Evolutionary conservation across 768 basidiomycete species (phyloP), one percentile per base, ranked within the genome.

Genomic region (Gautieria morchelliformis): DNA sequence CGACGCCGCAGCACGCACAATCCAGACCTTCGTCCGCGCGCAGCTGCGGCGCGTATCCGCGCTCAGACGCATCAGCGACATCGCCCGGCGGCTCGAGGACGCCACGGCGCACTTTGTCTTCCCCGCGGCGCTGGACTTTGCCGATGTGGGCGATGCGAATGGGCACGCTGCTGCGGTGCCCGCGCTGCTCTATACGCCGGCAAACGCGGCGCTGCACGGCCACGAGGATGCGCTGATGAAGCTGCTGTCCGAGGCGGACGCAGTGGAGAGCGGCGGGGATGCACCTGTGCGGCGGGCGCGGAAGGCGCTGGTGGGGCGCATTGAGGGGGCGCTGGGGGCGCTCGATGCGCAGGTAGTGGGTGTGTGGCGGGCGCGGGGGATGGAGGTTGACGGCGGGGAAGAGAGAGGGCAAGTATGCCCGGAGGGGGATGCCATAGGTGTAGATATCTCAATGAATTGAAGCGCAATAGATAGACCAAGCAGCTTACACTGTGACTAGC

Each of bases 181-280:
- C 58, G 77, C 77, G 64, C 76, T 90, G 37, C 79, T 82, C 4
- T 90, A 76, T 70, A 82, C 82, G 7, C 69, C 76, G 1, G 71
- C 65, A 45, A 89, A 90, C 66, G 81, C 76, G 19, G 67, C 78
- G 0, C 68, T 89, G 20, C 83, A 84, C 67, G 74, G 70, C 14
- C 84, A 88, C 67, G 70, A 74, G n/a, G 80, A 89, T 62, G 71
- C 75, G 46, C 74, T 89, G 35, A 78, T 78, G 56, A 79, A 78
- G 41, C 68, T 90, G 12, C 73, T 90, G n/a, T 74, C 78, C 47
- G 75, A 75, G 60, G 78, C 90, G 11, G 88, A 90, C 62, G 80
- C 76, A 0, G 76, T 90, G 20, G 80, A 86, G 62, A 85, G 81
- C 61, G 77, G 75, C 61, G 87, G 87, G 0, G 75, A 81, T 50